Base-by-base conservation (phyloP, 164 flowering plant genomes). In the Nymphaea thermarum region DNA sequence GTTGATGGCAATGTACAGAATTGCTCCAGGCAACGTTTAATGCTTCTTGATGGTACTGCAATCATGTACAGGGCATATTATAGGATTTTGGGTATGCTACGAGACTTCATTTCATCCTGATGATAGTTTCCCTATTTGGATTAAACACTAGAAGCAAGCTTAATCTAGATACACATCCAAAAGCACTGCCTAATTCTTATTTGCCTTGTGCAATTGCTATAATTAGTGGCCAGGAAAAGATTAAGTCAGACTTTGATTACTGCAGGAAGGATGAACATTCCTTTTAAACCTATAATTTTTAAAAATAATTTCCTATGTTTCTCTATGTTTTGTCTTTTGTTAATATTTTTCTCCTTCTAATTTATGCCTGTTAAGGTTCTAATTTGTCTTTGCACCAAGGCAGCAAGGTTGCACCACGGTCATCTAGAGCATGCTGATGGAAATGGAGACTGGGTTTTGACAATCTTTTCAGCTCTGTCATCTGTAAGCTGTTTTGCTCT, bases 361-460 rank as follows among this genome's bases (percentile, higher is more conserved):
- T 12, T n/a, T 65, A n/a, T 11, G 25, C 17, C 44, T 65, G 14
- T 65, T 42, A 42, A 15, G 6, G 36, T 11, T 12, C 17, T 12
- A 5, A 8, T 15, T 65, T 59, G 25, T 42, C 42, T 62, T 2
- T 47, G 60, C 18, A 14, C 25, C 8, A 43, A 7, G 51, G 43
- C 65, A 92, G 98, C 98, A 61, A 91, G 77, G 74, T 64, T 94
- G 84, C 86, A 89, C 60, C 98, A 84, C 78, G 97, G 97, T 59
- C 74, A 81, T 80, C 80, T 94, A 6, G 70, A 87, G 44, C 78
- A 88, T 75, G 96, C 97, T 64, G 98, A 91, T 84, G 98, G 97
- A 43, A 91, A 93, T 77, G 98, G 96, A 77, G 98, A 93, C 78
- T 93, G 97, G 97, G 98, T 89, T 69, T 72, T 89, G 65, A 93